Conservation (phyloP, 2,329 filamentous ascomycete genomes). For the Dactylellina cionopaga region DNA sequence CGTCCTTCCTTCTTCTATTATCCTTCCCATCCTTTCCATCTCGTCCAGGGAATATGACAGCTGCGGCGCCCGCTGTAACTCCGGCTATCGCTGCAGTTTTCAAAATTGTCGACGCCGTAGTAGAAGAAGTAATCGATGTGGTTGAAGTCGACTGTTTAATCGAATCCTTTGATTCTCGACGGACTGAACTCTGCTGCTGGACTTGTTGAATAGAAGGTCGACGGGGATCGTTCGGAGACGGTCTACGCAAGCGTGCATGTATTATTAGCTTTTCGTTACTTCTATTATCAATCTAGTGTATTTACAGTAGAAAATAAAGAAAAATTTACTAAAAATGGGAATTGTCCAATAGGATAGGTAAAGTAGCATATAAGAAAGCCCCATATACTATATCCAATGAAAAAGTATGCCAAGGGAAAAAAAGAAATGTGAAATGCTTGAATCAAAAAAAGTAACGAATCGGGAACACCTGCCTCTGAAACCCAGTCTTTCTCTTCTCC, state of each 20-base stretch:
- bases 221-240: conserved; percentile 22
- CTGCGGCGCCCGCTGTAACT: background rate
- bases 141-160: conserved; percentile 18
- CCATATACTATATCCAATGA: background rate
- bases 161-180: conserved; percentile 13
- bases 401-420: background rate
- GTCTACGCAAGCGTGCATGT: conserved; percentile 43
- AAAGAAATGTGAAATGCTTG: background rate
- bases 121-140: conserved; percentile 11
- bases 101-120: conserved; percentile 18
- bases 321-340: background rate
- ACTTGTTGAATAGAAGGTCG: conserved; percentile 26
- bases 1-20: background rate
- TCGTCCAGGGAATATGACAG: conserved; percentile 39
- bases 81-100: conserved; percentile 21
- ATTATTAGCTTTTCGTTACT: conserved; percentile 49
- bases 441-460: conserved; percentile 30
- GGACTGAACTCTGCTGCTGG: conserved; percentile 15
- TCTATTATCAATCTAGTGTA: conserved; percentile 14
- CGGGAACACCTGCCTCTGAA: conserved; percentile 46
- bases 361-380: background rate
- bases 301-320: conserved; percentile 9
- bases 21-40: conserved; percentile 1
- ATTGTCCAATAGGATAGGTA: background rate
- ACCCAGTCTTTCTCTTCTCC: conserved; percentile 17